Evolutionary conservation across 2,329 filamentous ascomycete species (phyloP).

Genomic region (Fusarium sp.): DNA sequence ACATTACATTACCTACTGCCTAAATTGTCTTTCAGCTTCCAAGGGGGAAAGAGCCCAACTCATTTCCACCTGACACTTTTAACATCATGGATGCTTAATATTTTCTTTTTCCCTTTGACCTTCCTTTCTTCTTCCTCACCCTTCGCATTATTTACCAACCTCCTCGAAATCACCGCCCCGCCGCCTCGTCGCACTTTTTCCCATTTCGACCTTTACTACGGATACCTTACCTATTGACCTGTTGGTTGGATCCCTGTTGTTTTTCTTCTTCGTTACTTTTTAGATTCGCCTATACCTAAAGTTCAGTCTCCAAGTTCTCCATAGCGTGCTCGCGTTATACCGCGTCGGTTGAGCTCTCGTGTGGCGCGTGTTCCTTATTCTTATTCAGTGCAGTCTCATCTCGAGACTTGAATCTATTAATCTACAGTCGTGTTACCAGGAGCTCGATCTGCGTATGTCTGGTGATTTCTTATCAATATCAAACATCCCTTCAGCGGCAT

Average conservation of each 20-base stretch:
- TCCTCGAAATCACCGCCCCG: conserved; percentile 17
- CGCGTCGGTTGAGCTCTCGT: conserved; percentile 17
- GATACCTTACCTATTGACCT: not conserved
- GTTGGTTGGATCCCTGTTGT: conserved; percentile 4
- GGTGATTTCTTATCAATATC: not conserved
- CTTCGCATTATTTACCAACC: conserved; percentile 15
- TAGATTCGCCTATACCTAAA: conserved; percentile 5
- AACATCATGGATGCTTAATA: conserved; percentile 7
- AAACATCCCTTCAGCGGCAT: not conserved
- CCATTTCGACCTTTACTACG: conserved; percentile 5
- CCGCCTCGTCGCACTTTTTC: conserved; percentile 28
- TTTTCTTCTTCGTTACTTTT: not conserved
- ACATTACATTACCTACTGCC: not conserved
- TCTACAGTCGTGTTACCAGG: conserved; percentile 2
- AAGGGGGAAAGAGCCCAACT: conserved; percentile 25
- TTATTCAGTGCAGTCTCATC: conserved; percentile 4
- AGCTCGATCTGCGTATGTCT: conserved; percentile 7
- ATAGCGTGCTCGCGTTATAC: conserved; percentile 31
- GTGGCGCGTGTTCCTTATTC: conserved; percentile 19
- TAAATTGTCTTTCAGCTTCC: conserved; percentile 2
- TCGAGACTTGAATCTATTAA: conserved; percentile 3
- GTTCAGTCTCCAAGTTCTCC: conserved; percentile 18
- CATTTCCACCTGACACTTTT: conserved; percentile 35
- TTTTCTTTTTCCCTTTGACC: conserved; percentile 29
- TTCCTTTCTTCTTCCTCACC: conserved; percentile 8